Conservation (phyloP, 2,329 filamentous ascomycete genomes). For the Alternaria panax region DNA sequence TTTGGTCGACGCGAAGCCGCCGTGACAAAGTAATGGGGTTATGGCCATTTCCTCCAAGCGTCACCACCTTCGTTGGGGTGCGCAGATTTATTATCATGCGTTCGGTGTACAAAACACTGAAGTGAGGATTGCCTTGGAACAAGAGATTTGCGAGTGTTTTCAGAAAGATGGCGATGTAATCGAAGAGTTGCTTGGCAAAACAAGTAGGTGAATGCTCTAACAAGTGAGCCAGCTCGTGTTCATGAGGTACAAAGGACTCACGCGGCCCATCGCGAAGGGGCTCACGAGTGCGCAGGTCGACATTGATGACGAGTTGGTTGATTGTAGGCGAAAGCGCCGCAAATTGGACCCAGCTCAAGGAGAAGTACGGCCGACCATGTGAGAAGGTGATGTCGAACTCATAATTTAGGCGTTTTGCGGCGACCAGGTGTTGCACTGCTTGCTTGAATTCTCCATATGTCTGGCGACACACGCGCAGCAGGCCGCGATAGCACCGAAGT, state of each 20-base stretch:
- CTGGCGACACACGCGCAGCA: constrained; percentile 34
- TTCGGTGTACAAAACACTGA: constrained; percentile 37
- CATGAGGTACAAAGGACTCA: constrained; percentile 27
- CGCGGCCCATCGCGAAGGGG: constrained; percentile 24
- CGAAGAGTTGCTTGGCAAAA: constrained; percentile 41
- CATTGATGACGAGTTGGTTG: constrained; percentile 39
- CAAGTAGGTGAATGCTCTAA: constrained; percentile 35
- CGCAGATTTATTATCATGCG: constrained; percentile 39
- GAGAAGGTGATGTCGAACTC: constrained; percentile 40
- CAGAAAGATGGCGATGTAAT: constrained; percentile 42
- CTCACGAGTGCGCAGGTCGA: constrained; percentile 40
- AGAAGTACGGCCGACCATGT: constrained; percentile 45
- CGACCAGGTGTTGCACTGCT: constrained; percentile 37
- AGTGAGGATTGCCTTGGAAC: constrained; percentile 25
- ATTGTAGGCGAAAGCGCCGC: constrained; percentile 38
- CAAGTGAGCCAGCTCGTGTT: constrained; percentile 35
- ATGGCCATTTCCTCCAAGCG: constrained; percentile 16
- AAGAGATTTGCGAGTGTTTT: constrained; percentile 38
- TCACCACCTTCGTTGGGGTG: constrained; percentile 34
- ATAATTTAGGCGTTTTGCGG: constrained; percentile 34
- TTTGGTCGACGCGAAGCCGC: constrained; percentile 28
- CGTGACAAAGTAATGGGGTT: constrained; percentile 24
- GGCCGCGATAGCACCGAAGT: constrained; percentile 37
- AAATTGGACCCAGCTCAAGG: constrained; percentile 39
- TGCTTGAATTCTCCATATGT: constrained; percentile 37